Evolutionary conservation across 225 moss, liverwort and hornwort species (phyloP), one percentile per base, ranked within the genome.

Genomic region (Anthoceros angustus): DNA sequence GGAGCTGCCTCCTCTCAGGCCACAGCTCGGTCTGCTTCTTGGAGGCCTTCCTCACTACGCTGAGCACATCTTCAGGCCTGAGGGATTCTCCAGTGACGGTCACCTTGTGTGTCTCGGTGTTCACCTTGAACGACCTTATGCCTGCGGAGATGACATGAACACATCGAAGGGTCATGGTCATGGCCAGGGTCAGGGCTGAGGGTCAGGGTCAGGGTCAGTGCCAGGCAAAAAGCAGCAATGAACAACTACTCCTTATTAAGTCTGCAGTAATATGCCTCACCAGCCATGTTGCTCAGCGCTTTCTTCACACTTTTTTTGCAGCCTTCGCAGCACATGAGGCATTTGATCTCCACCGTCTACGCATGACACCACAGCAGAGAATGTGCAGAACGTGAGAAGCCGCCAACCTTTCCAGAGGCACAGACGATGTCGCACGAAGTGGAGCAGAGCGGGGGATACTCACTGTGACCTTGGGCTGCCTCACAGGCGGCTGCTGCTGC

Each of bases 311-410:
- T 9, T 23, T 55, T 55, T 12, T 55, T 55, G 55, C 55, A 55
- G n/a, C 55, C 55, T 55, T 55, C 55, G 55, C 55, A 55, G 55
- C 55, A 55, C 55, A 55, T 55, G 55, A 15, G 55, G 55, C 55
- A 55, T 12, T 55, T 55, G n/a, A 55, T 55, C 55, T 55, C 55
- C 8, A 55, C 14, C n/a, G 55, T 55, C 55, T 55, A 23, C 55
- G 18, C 23, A 18, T 3, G 5, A 55, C 7, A 55, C 0, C 55
- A 9, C 2, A 1, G 32, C 32, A 32, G 32, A 32, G 32, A 1
- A 32, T 4, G 32, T 32, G 32, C 32, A 32, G 32, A 32, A 4
- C 32, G 32, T 32, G 4, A 32, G 32, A 4, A 32, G 32, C 32
- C 4, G 32, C 32, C 32, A 32, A 1, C 32, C 1, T 32, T 1